A percentile compares a stretch with the other conserved stretches of the same genome.
Evolutionary conservation across 2,329 filamentous ascomycete species (phyloP).

Genomic region (Alternaria atra): DNA sequence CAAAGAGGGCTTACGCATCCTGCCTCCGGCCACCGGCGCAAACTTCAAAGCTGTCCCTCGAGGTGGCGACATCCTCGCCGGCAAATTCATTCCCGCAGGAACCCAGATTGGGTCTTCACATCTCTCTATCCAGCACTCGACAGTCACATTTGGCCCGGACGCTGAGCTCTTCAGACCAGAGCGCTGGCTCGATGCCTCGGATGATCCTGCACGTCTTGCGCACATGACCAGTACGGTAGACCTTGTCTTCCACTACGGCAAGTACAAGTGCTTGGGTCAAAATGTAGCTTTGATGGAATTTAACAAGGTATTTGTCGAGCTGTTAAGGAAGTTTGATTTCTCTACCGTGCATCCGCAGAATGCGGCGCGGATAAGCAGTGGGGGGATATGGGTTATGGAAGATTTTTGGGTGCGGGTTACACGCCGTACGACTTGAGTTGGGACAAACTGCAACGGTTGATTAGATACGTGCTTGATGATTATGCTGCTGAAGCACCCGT

Average conservation of each 20-base stretch:
- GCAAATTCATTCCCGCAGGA: slow-evolving; percentile 36
- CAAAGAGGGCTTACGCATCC: slow-evolving; percentile 42
- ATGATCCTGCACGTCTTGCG: slow-evolving; percentile 43
- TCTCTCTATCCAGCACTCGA: slow-evolving; percentile 21
- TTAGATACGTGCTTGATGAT: too few relatives aligned
- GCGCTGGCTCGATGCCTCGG: slow-evolving; percentile 23
- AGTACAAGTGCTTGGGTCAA: slow-evolving; percentile 37
- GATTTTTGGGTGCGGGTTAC: background rate
- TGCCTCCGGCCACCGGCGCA: slow-evolving; percentile 24
- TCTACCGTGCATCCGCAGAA: background rate
- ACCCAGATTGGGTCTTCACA: slow-evolving; percentile 23
- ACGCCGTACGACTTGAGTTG: background rate
- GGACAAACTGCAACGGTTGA: background rate
- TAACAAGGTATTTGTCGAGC: slow-evolving; percentile 44
- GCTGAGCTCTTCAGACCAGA: slow-evolving; percentile 31
- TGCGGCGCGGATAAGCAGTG: background rate
- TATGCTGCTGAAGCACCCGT: background rate
- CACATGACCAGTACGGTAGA: slow-evolving; percentile 34
- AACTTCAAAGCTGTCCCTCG: slow-evolving; percentile 50
- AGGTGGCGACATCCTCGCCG: slow-evolving; percentile 28
- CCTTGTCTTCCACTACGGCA: slow-evolving; percentile 39
- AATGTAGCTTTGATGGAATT: slow-evolving; percentile 41
- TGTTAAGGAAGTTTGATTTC: slow-evolving; percentile 1
- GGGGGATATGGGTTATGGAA: slow-evolving; percentile 2
- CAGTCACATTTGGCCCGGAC: slow-evolving; percentile 29